phyloP scores from a whole-genome alignment of 495 filamentous ascomycete species.

The Podospora pseudoanserina region DNA sequence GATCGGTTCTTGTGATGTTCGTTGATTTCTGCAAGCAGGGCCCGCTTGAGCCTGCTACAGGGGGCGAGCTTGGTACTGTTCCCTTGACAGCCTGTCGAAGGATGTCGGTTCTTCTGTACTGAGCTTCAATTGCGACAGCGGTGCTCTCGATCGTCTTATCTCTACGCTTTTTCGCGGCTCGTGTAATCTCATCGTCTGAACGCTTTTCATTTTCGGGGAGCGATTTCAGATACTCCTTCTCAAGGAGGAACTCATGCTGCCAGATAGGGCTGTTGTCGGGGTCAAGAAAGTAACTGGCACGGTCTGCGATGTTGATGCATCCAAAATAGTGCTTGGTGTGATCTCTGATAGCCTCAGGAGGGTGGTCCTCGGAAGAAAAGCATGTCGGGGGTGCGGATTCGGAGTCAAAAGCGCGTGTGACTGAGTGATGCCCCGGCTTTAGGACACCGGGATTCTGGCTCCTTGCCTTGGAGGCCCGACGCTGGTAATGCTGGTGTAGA shows the following conservation, averaged over 20 bases:
- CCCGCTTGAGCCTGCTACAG: neutral
- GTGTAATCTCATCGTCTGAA: neutral
- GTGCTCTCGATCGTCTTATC: constrained; percentile 22
- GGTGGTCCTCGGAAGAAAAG: constrained; percentile 11
- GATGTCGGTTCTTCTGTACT: constrained; percentile 23
- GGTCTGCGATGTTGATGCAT: constrained; percentile 31
- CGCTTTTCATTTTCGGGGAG: neutral
- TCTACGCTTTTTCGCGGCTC: constrained; percentile 11
- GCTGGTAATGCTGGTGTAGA: neutral
- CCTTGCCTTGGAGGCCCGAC: neutral
- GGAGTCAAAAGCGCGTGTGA: constrained; percentile 3
- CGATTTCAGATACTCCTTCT: neutral
- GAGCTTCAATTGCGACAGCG: constrained; percentile 17
- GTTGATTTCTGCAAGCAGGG: neutral
- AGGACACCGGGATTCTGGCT: neutral
- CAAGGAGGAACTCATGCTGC: constrained; percentile 17
- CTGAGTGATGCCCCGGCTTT: neutral
- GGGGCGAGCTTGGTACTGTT: neutral
- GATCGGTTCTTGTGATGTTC: neutral
- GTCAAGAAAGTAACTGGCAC: constrained; percentile 21
- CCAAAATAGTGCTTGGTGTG: constrained; percentile 34
- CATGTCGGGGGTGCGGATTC: constrained; percentile 9
- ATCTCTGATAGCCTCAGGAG: constrained; percentile 22
- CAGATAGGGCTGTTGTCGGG: constrained; percentile 13
- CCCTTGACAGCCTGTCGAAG: constrained; percentile 20